A percentile compares a stretch with the other conserved stretches of the same genome.
Conservation (phyloP, 148 eudicot genomes). For the Camellia japonica region DNA sequence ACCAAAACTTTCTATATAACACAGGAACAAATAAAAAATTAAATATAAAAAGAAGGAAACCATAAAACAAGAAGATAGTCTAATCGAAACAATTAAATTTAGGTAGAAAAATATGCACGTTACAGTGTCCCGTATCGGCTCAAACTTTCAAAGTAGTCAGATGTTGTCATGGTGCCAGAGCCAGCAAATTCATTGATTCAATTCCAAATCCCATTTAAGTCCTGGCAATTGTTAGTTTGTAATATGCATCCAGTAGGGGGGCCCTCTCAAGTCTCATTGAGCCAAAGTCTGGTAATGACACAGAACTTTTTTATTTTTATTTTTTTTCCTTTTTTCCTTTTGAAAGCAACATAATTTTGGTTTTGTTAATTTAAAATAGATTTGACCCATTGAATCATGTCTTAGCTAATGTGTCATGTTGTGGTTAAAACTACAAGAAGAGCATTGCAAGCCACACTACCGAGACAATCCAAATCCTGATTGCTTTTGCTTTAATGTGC, state of each 20-base stretch:
- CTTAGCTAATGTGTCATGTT: too few species aligned
- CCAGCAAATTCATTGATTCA: neutral
- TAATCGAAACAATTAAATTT: neutral
- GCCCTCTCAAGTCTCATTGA: constrained; percentile 6
- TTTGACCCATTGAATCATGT: too few species aligned
- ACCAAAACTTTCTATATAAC: neutral
- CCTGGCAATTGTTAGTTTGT: too few species aligned
- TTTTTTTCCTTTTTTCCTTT: too few species aligned
- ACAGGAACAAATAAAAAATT: neutral
- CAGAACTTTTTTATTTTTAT: too few species aligned
- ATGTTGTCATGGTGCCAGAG: neutral
- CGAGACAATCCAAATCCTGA: too few species aligned
- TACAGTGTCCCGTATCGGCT: neutral
- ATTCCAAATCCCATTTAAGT: neutral
- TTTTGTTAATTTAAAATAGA: too few species aligned
- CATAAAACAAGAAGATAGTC: neutral
- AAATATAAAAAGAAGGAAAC: neutral
- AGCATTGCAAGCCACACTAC: too few species aligned
- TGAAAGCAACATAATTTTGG: too few species aligned
- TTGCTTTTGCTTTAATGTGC: too few species aligned
- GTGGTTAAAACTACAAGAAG: too few species aligned
- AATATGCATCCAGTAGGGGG: neutral
- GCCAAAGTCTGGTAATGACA: neutral
- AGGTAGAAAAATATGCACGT: neutral
- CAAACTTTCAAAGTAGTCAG: neutral